Evolutionary conservation across 495 filamentous ascomycete species (phyloP), one percentile per base, ranked within the genome.

Genomic region (Antarctomyces pellizariae): DNA sequence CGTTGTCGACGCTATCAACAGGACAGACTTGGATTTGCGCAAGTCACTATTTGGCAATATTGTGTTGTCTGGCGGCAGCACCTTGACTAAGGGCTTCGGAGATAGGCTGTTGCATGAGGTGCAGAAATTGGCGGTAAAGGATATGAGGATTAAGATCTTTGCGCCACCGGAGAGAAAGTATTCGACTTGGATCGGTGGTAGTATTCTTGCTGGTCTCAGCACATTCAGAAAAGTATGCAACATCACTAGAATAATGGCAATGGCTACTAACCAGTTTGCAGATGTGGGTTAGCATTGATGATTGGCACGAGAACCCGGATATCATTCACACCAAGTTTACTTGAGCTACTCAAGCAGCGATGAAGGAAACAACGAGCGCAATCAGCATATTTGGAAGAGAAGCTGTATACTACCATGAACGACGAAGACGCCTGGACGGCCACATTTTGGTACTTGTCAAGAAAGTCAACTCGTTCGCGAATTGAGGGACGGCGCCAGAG

Each of bases 211-310:
- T 18, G 89, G 89, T 0, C 48, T 99, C 46, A 95, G 84, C 54
- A 95, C 86, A 15, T 99, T 99, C 52, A 71, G 80, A 57, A 97
- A 95, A 76, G 83, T 90, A 44, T 38, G 57, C 47, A 7, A n/a
- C n/a, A n/a, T n/a, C n/a, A n/a, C n/a, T n/a, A 7, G 7, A 16
- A 9, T 28, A 15, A 6, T n/a, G n/a, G 7, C 7, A 18, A 18
- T 9, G 7, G 3, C 13, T 26, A 5, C 27, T 38, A 31, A 30
- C n/a, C 13, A 6, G 23, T 24, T n/a, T 33, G 32, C 46, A 92
- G 86, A 95, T 99, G 89, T 93, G 83, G 79, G 84, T 95, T 36
- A 89, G 75, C 41, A 77, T 84, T 41, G 89, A 93, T 39, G 86
- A 95, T 53, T 99, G 84, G 83, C 89, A 99, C 43, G 86, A 99